Evolutionary conservation across 73 alveolate species (phyloP), one percentile per base, ranked within the genome.

Genomic region (Paramecium sonneborni): DNA sequence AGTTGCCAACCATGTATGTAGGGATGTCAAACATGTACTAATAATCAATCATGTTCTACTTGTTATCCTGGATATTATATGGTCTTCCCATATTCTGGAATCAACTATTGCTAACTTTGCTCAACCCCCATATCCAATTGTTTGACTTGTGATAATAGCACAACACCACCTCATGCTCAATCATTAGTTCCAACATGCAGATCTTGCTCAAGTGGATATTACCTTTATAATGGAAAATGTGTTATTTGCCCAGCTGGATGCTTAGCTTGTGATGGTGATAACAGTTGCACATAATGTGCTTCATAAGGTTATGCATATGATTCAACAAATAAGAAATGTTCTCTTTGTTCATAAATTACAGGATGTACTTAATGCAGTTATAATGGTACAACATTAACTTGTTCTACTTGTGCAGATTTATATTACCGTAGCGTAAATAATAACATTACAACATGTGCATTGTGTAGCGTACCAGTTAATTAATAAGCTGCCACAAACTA

Each of bases 81-180:
- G 84, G 84, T 62, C 14, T 62, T 1, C 11, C 84, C 84, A 12
- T 62, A 62, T 62, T 62, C 84, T 14, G 84, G 84, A 62, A 62
- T 62, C 30, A 62, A 62, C 14, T 62, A 30, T 32, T 62, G 84
- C 2, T 62, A 62, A 62, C 24, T 62, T 12, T 62, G 84, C 6
- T 62, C 84, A 21, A 32, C 48, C 14, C 8, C 58, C 12, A 35
- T 38, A 20, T 10, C 86, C 3, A 34, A 30, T 34, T 72, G 58
- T 35, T 72, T 38, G 58, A 72, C 86, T 28, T 32, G 86, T 72
- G 57, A 32, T 72, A 28, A 24, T 15, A n/a, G 62, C 0, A 14
- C 32, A 9, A 24, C 86, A 11, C 34, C 86, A 0, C 32, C 86
- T 8, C 44, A 72, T 15, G 86, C 57, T 34, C 12, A 30, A 37